Evolutionary conservation across 2,329 filamentous ascomycete species (phyloP).

Genomic region (Trichoderma asperellum): DNA sequence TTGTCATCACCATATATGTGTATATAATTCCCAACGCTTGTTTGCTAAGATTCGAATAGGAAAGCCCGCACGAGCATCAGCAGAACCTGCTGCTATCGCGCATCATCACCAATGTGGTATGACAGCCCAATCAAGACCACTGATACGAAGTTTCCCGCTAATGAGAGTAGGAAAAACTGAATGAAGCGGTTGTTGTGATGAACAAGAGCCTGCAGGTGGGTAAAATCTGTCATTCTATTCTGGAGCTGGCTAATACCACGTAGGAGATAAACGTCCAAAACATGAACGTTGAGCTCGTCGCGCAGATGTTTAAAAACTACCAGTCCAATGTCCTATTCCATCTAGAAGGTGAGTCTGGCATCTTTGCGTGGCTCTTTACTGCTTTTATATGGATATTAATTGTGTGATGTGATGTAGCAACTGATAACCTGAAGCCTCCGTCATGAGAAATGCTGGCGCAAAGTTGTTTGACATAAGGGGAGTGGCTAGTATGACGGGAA

Average conservation of each 20-base stretch:
- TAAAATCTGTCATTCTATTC: neutral
- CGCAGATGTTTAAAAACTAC: constrained; percentile 99
- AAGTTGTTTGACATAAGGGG: neutral
- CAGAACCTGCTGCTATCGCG: constrained; percentile 90
- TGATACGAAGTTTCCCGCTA: neutral
- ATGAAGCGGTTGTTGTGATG: constrained; percentile 88
- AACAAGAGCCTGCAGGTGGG: constrained; percentile 86
- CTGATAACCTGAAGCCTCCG: constrained; percentile 80
- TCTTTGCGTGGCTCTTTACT: neutral
- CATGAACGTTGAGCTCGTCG: constrained; percentile 97
- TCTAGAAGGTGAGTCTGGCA: constrained; percentile 74
- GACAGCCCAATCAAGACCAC: constrained; percentile 38
- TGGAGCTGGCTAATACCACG: neutral
- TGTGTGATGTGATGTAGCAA: constrained; percentile 57
- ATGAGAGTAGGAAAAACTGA: constrained; percentile 83
- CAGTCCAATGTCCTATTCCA: constrained; percentile 98
- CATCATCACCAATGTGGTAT: constrained; percentile 96
- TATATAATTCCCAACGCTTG: neutral
- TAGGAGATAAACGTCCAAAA: constrained; percentile 98
- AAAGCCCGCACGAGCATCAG: constrained; percentile 97
- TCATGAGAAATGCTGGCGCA: constrained; percentile 46
- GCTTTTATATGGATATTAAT: neutral
- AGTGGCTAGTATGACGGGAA: neutral
- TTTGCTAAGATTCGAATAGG: constrained; percentile 51
- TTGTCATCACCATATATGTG: neutral